Evolutionary conservation across 1,139 yeast genomes (phyloP).

Genomic region (Chernovozyma aurita): DNA sequence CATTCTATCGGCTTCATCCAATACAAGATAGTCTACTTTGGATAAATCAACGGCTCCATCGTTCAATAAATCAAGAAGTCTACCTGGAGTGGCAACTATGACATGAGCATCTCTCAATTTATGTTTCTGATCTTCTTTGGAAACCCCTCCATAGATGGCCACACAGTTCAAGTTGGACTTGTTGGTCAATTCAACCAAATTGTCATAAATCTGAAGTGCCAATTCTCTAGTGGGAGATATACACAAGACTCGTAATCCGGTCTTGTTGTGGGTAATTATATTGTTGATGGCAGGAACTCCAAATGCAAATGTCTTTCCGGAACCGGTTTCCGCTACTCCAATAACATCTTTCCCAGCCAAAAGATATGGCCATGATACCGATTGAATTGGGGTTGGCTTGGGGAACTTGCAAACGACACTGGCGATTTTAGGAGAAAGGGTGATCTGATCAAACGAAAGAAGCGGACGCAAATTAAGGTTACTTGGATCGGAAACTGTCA

Average conservation of each 20-base stretch:
- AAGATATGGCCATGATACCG: constrained; percentile 95
- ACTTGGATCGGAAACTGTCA: constrained; percentile 70
- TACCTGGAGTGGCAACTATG: constrained; percentile 96
- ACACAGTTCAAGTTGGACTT: constrained; percentile 59
- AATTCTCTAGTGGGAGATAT: constrained; percentile 97
- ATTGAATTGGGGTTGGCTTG: constrained; percentile 93
- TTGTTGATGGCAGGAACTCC: constrained; percentile 95
- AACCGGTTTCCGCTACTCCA: constrained; percentile 98
- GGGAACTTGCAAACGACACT: constrained; percentile 64
- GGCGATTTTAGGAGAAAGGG: constrained; percentile 52
- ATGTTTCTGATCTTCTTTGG: constrained; percentile 84
- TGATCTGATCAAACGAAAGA: constrained; percentile 60
- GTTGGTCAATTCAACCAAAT: constrained; percentile 62
- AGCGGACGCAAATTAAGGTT: constrained; percentile 58
- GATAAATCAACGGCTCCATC: constrained; percentile 79
- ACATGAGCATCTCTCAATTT: constrained; percentile 59
- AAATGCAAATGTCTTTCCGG: constrained; percentile 96
- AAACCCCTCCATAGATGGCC: constrained; percentile 96
- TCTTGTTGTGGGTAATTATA: constrained; percentile 39
- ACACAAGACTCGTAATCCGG: constrained; percentile 70
- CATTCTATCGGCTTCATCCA: constrained; percentile 99
- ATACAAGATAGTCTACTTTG: constrained; percentile 69
- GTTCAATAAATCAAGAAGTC: constrained; percentile 83
- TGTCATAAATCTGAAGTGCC: constrained; percentile 90
- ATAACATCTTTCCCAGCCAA: constrained; percentile 79